Conservation (phyloP, 2,329 filamentous ascomycete genomes). For the Pochonia chlamydosporia region DNA sequence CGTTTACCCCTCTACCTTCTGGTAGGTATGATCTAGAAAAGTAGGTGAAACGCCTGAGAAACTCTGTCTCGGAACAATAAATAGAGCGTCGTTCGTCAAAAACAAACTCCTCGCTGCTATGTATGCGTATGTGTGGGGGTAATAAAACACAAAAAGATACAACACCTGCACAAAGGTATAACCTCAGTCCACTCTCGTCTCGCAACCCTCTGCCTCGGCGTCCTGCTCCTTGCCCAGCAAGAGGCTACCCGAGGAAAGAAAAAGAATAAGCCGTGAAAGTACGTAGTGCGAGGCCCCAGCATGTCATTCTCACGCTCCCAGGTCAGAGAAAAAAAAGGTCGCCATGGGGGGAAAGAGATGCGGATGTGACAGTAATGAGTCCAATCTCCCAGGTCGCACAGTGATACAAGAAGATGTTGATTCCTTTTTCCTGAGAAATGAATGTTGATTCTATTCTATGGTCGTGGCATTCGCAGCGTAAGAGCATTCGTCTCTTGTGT, state of each 20-base stretch:
- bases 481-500: neutral
- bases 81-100: neutral
- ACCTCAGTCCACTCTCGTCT: neutral
- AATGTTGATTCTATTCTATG: constrained; percentile 10
- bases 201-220: neutral
- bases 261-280: neutral
- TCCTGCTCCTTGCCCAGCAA: neutral
- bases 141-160: neutral
- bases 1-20: no score
- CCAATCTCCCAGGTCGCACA: constrained; percentile 1
- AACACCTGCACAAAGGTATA: neutral
- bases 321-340: neutral
- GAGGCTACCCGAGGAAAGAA: neutral
- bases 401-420: constrained; percentile 20
- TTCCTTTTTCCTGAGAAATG: constrained; percentile 15
- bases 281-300: neutral
- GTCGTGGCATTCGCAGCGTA: neutral
- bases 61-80: neutral
- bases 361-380: neutral
- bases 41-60: neutral
- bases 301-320: neutral
- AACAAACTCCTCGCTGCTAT: neutral
- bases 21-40: no score
- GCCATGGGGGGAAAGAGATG: neutral
- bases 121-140: neutral